Evolutionary conservation across 1,139 yeast genomes (phyloP).

Genomic region (Spencermartinsiella ligniputridi): DNA sequence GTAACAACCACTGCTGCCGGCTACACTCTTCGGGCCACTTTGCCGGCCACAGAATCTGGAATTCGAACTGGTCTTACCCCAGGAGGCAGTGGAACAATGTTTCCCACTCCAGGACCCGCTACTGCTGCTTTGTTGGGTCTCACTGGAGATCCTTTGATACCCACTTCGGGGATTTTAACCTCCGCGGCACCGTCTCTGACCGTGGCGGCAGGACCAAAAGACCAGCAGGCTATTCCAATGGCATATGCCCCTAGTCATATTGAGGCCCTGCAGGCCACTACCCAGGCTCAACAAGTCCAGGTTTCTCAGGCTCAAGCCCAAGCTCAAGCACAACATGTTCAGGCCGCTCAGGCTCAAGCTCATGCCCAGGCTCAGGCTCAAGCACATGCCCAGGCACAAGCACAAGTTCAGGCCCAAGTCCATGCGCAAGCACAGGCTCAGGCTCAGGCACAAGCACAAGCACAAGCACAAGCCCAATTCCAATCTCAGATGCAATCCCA

Average conservation of each 20-base stretch:
- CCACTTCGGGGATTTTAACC: constrained; percentile 6
- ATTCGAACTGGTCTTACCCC: constrained; percentile 37
- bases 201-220: constrained; percentile 3
- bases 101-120: constrained; percentile 37
- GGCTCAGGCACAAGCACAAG: constrained; percentile 12
- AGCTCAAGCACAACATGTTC: constrained; percentile 9
- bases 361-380: constrained; percentile 12
- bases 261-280: neutral
- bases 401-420: constrained; percentile 13
- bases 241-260: neutral
- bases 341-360: constrained; percentile 15
- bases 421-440: constrained; percentile 14
- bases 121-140: constrained; percentile 36
- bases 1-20: constrained; percentile 9
- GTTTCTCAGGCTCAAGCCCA: constrained; percentile 5
- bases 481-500: constrained; percentile 16
- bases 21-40: constrained; percentile 1
- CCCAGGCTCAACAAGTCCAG: constrained; percentile 3
- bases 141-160: constrained; percentile 11
- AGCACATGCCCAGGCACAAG: constrained; percentile 9
- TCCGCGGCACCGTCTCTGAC: constrained; percentile 1
- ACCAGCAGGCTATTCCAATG: neutral
- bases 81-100: constrained; percentile 34
- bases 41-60: constrained; percentile 20
- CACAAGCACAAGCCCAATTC: constrained; percentile 19